Evolutionary conservation across 176 grass and related monocot genomes (phyloP).

Genomic region (Cenchrus americanus): DNA sequence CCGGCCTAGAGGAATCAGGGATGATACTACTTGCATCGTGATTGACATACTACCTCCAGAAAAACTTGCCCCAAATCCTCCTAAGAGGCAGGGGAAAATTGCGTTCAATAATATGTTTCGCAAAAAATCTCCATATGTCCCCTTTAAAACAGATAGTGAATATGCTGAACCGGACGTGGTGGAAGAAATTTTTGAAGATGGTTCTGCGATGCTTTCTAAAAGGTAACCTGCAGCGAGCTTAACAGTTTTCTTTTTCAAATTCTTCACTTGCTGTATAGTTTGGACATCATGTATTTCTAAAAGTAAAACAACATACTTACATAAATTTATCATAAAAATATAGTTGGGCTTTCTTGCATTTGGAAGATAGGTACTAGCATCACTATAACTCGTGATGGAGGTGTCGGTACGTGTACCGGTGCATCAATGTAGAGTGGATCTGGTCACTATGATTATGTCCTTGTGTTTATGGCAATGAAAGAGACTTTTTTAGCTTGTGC

Average conservation of each 20-base stretch:
- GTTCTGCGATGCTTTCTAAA: slow-evolving; percentile 70
- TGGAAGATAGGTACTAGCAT: slow-evolving; percentile 9
- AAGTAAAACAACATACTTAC: background rate
- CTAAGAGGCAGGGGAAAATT: slow-evolving; percentile 69
- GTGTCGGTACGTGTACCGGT: slow-evolving; percentile 32
- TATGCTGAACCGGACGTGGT: slow-evolving; percentile 78
- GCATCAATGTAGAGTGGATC: slow-evolving; percentile 23
- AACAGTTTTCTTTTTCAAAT: background rate
- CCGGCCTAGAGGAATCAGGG: slow-evolving; percentile 73
- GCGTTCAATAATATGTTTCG: slow-evolving; percentile 79
- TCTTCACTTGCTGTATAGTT: background rate
- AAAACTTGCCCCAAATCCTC: slow-evolving; percentile 57
- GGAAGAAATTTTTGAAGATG: slow-evolving; percentile 98
- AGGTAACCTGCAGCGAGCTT: slow-evolving; percentile 48
- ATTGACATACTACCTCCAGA: slow-evolving; percentile 85
- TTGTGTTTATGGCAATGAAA: slow-evolving; percentile 28
- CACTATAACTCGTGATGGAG: slow-evolving; percentile 20
- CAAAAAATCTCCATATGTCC: slow-evolving; percentile 52
- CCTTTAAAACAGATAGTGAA: slow-evolving; percentile 53
- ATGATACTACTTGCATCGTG: slow-evolving; percentile 98
- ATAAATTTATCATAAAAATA: background rate
- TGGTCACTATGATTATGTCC: slow-evolving; percentile 12
- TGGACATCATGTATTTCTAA: slow-evolving; percentile 1
- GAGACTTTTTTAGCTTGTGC: background rate
- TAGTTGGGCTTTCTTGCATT: slow-evolving; percentile 6